Evolutionary conservation across 2,329 filamentous ascomycete genomes (phyloP), one percentile per base, ranked within the genome.

Genomic region (Dactylonectria macrodidyma): DNA sequence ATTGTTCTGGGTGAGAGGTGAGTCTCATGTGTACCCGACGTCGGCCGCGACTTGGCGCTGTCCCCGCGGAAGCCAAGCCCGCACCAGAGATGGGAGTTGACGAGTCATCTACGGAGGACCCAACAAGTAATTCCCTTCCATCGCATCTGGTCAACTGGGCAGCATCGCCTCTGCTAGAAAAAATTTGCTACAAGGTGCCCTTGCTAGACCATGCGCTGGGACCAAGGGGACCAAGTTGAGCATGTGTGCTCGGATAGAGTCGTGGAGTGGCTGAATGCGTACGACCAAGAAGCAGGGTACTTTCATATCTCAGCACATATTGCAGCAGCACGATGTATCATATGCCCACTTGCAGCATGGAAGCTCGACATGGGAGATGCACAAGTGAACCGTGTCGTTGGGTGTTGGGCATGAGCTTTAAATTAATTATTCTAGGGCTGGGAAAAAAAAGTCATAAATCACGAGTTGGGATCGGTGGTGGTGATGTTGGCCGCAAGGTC

Each of bases 181-280:
- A 64, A 56, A 12, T 67, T 64, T 67, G 56, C 60, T 59, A 34
- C 65, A 59, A 64, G 65, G 65, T 59, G 55, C 65, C 65, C 65
- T 67, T 59, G 65, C 65, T 64, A 63, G 55, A 36, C 55, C 48
- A 63, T 55, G 55, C 50, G 48, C 65, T 55, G 55, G 55, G 60
- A 59, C 62, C 64, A 55, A 66, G 51, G 33, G 22, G 33, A 54
- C 51, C 51, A 54, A 44, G 14, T n/a, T 19, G 26, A 16, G 26
- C 2, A 34, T 10, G 30, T 34, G 30, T 54, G 50, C 41, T 52
- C 30, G 30, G 48, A 55, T 38, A 26, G 19, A 11, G 38, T 55
- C 51, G 38, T 54, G 26, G 33, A 62, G 55, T 62, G 38, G 41
- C 59, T 62, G 24, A 11, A 55, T 62, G 30, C 38, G 52, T 48